A percentile compares a stretch with the other conserved stretches of the same genome.
phyloP scores from a whole-genome alignment of 2,329 filamentous ascomycete species.

The Exophiala sp. region DNA sequence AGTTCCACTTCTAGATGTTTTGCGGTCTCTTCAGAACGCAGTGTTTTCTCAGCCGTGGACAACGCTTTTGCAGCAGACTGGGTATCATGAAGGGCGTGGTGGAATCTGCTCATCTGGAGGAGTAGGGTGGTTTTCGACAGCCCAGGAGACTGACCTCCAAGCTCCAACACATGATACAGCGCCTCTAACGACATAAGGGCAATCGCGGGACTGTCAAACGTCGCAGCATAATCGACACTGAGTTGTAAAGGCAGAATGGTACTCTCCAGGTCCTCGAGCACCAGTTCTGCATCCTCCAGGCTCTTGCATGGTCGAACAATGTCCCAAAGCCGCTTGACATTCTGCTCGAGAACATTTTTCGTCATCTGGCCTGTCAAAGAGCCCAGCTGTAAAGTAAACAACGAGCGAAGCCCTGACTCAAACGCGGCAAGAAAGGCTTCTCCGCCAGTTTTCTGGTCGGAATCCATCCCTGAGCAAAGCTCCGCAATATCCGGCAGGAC shows the following conservation, averaged over 20 bases:
- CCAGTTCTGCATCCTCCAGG: conserved; percentile 38
- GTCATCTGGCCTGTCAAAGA: conserved; percentile 24
- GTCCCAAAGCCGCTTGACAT: conserved; percentile 21
- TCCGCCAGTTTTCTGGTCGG: neutral
- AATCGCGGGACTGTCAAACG: conserved; percentile 50
- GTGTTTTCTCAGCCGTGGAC: conserved; percentile 50
- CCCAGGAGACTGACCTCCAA: conserved; percentile 36
- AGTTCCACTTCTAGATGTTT: conserved; percentile 50
- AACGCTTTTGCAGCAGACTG: conserved; percentile 55
- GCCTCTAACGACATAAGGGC: conserved; percentile 47
- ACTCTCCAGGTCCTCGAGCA: conserved; percentile 47
- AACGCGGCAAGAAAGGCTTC: conserved; percentile 15
- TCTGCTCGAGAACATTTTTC: conserved; percentile 3
- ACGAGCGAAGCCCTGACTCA: conserved; percentile 9
- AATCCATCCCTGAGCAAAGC: neutral
- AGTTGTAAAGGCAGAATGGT: conserved; percentile 49
- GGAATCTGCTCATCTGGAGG: conserved; percentile 49
- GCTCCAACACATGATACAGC: conserved; percentile 44
- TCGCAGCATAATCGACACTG: conserved; percentile 52
- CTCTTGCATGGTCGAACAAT: conserved; percentile 43
- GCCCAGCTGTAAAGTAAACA: conserved; percentile 16
- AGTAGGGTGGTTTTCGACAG: conserved; percentile 41
- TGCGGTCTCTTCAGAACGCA: conserved; percentile 38
- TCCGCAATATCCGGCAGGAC: conserved; percentile 2
- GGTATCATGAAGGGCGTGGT: conserved; percentile 55